These are phyloP conservation scores for Puccinia triticina DNA, from an alignment of 1,284 basidiomycete genomes.

Conservation along the genomic window DNA sequence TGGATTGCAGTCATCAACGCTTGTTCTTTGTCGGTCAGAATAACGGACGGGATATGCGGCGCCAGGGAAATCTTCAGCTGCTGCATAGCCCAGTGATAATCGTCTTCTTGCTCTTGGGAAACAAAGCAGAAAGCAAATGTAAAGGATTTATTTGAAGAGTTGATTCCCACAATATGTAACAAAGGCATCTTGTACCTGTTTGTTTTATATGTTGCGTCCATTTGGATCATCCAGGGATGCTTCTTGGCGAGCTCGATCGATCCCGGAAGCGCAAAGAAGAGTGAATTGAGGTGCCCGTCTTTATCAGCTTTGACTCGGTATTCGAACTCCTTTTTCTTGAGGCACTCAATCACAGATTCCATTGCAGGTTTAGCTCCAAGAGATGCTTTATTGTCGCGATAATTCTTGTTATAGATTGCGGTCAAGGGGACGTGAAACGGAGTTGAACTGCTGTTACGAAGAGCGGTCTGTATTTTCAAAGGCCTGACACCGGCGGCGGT, in stretches of 20 bases:
- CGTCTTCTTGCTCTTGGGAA: not conserved
- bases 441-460: not conserved
- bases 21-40: slow-evolving; percentile 29
- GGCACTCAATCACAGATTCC: not conserved
- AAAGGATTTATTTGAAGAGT: not conserved
- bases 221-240: not conserved
- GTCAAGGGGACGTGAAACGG: not conserved
- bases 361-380: not conserved
- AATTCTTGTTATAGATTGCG: not conserved
- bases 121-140: slow-evolving; percentile 30
- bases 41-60: not conserved
- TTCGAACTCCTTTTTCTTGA: not conserved
- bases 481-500: not conserved
- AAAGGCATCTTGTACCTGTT: slow-evolving; percentile 6
- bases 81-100: slow-evolving; percentile 17
- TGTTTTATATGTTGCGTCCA: slow-evolving; percentile 8
- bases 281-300: not conserved
- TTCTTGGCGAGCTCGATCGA: slow-evolving; percentile 7
- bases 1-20: slow-evolving; percentile 24
- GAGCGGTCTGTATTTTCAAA: not conserved
- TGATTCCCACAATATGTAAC: not conserved
- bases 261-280: not conserved
- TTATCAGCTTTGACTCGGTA: not conserved
- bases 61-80: not conserved
- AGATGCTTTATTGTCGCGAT: not conserved